These are phyloP conservation scores for Ilex paraguariensis DNA, from an alignment of 305 asterid species.

Conservation along the genomic window DNA sequence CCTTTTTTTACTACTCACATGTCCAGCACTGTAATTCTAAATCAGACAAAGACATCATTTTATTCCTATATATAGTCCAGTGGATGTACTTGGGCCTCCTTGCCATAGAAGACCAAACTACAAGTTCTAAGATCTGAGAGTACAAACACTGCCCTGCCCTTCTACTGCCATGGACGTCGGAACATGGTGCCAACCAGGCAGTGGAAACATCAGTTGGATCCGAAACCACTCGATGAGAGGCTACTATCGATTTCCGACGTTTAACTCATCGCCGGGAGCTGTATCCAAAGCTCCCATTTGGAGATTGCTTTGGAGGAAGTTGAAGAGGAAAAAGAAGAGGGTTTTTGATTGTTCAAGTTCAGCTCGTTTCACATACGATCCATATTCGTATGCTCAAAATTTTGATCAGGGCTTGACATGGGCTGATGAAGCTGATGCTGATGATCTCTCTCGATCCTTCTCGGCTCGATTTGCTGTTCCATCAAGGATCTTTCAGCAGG, in stretches of 20 bases:
- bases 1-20: too few relatives aligned
- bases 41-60: not conserved
- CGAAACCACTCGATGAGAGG: conserved; percentile 29
- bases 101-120: not conserved
- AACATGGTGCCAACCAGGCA: conserved; percentile 16
- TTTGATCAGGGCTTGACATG: conserved; percentile 50
- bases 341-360: conserved; percentile 27
- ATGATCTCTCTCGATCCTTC: conserved; percentile 52
- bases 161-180: conserved; percentile 22
- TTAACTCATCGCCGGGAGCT: conserved; percentile 3
- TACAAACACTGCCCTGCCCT: not conserved
- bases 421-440: conserved; percentile 26
- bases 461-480: conserved; percentile 81
- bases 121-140: conserved; percentile 3
- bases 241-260: conserved; percentile 28
- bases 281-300: conserved; percentile 42
- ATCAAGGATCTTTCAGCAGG: conserved; percentile 41
- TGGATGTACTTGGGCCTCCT: conserved; percentile 6
- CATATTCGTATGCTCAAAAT: conserved; percentile 55
- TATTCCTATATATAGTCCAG: conserved; percentile 8
- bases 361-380: conserved; percentile 55
- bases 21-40: too few relatives aligned
- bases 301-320: conserved; percentile 57
- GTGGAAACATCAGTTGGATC: conserved; percentile 22
- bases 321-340: conserved; percentile 53